Conservation (phyloP, 306 rosid species). For the Prunus dulcis region DNA sequence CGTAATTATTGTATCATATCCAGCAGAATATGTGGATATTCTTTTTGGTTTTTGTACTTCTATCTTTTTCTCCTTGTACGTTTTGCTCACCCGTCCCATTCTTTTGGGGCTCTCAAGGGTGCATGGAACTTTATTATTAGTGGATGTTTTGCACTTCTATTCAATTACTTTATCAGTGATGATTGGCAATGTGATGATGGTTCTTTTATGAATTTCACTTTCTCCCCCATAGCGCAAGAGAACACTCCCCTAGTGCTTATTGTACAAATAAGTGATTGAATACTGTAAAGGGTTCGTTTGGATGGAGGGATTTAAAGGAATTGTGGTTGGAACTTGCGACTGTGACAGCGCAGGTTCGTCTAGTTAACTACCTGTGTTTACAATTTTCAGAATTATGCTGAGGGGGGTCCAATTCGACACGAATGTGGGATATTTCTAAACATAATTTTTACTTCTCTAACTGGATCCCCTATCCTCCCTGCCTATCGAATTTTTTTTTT, state of each 20-base stretch:
- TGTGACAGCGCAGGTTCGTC: too few species aligned
- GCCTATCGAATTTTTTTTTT: too few species aligned
- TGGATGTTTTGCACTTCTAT: constrained; percentile 31
- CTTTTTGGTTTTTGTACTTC: neutral
- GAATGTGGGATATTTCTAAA: too few species aligned
- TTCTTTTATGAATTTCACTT: neutral
- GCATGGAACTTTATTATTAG: constrained; percentile 35
- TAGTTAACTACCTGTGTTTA: too few species aligned
- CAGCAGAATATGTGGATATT: constrained; percentile 53
- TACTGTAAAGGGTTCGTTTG: too few species aligned
- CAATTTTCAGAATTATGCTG: too few species aligned
- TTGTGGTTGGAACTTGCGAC: too few species aligned
- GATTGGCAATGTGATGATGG: neutral
- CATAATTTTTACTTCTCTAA: too few species aligned
- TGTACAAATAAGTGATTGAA: neutral
- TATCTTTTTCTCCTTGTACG: constrained; percentile 1
- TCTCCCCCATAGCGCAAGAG: too few species aligned
- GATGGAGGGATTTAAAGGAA: too few species aligned
- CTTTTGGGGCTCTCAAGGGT: constrained; percentile 25
- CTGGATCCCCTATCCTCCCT: too few species aligned
- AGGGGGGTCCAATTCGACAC: too few species aligned
- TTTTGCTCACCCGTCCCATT: constrained; percentile 17
- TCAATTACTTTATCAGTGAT: neutral
- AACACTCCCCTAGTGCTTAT: neutral
- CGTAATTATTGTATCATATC: constrained; percentile 43